A percentile compares a stretch with the other conserved stretches of the same genome.
Evolutionary conservation across 2,329 filamentous ascomycete species (phyloP).

Genomic region (Penicillium griseofulvum): DNA sequence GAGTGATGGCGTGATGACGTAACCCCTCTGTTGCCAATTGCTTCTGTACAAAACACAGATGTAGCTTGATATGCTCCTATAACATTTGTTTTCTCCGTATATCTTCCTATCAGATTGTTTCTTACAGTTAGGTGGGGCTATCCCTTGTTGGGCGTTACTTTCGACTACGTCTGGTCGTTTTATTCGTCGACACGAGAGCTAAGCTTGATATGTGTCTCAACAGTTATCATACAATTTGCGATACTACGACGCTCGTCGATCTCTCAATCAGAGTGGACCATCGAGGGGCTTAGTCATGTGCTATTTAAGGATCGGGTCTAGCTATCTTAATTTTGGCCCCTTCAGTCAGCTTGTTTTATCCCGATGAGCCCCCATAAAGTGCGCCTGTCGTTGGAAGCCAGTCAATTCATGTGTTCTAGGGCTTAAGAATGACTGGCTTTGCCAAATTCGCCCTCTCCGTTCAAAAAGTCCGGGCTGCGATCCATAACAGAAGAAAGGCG

Average conservation of each 20-base stretch:
- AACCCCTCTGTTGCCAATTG: background rate
- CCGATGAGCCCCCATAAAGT: background rate
- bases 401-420: constrained; percentile 25
- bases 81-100: too few relatives aligned
- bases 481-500: constrained; percentile 28
- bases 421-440: constrained; percentile 36
- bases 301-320: background rate
- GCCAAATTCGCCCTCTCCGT: constrained; percentile 31
- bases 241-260: background rate
- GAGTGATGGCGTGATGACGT: background rate
- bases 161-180: background rate
- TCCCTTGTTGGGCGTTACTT: background rate
- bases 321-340: background rate
- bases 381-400: constrained; percentile 19
- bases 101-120: background rate
- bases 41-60: background rate
- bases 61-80: background rate
- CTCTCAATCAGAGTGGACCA: background rate
- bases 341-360: constrained; percentile 1
- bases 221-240: background rate
- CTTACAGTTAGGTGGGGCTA: background rate
- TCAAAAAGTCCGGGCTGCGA: constrained; percentile 34
- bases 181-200: background rate
- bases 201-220: background rate
- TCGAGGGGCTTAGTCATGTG: constrained; percentile 1